These are phyloP conservation scores for Pueraria montana DNA, from an alignment of 306 rosid genomes.

Conservation along the genomic window DNA sequence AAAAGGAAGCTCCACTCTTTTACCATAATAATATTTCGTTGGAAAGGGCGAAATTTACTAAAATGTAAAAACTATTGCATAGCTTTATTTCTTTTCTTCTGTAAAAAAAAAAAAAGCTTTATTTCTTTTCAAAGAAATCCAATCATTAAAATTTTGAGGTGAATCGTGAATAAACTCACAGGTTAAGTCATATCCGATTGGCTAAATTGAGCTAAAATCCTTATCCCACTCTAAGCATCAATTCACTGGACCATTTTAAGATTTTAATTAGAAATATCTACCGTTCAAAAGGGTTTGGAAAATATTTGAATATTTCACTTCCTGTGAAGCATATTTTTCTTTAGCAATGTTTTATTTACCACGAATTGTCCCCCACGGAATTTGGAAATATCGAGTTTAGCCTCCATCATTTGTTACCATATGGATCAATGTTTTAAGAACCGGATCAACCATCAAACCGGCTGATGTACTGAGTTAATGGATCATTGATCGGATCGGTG, in stretches of 20 bases:
- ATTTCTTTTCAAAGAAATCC: not conserved
- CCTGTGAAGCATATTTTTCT: not conserved
- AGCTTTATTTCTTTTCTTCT: not conserved
- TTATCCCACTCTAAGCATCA: not conserved
- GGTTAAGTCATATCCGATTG: not conserved
- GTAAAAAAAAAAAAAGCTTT: no score
- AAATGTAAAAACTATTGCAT: not conserved
- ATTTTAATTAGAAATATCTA: not conserved
- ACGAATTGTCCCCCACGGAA: not conserved
- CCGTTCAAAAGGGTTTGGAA: not conserved
- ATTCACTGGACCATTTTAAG: not conserved
- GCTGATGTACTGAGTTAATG: no score
- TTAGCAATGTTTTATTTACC: not conserved
- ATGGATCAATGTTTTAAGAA: no score
- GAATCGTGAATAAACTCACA: not conserved
- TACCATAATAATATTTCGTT: not conserved
- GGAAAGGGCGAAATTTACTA: not conserved
- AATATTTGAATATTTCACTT: not conserved
- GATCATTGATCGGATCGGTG: no score
- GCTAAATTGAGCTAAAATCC: not conserved
- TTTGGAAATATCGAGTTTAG: not conserved
- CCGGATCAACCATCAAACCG: no score
- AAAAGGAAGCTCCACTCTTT: not conserved
- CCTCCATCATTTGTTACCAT: not conserved
- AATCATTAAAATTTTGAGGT: not conserved